A percentile compares a stretch with the other conserved stretches of the same genome.
Conservation (phyloP, 192 early-diverging fungal species). For the Cladochytrium replicatum region DNA sequence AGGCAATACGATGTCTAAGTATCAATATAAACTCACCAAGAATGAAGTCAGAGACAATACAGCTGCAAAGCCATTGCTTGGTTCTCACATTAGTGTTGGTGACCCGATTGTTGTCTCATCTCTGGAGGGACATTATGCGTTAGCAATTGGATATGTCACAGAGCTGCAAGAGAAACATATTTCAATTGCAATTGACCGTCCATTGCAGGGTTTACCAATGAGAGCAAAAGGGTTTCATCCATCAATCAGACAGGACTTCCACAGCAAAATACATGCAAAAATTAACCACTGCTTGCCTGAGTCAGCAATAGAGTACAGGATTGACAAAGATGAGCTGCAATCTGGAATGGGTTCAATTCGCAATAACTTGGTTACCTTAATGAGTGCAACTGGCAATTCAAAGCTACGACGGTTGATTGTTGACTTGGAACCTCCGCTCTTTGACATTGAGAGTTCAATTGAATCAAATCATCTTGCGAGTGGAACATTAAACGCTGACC, state of each 20-base stretch:
- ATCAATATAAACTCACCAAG: slow-evolving; percentile 26
- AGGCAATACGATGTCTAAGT: slow-evolving; percentile 14
- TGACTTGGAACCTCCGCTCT: slow-evolving; percentile 62
- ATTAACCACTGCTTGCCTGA: slow-evolving; percentile 22
- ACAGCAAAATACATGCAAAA: slow-evolving; percentile 11
- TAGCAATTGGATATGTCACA: slow-evolving; percentile 66
- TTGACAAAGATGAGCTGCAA: slow-evolving; percentile 79
- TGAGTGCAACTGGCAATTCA: slow-evolving; percentile 38
- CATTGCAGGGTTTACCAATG: slow-evolving; percentile 55
- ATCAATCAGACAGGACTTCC: slow-evolving; percentile 48
- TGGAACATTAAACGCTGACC: slow-evolving; percentile 59
- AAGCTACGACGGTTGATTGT: slow-evolving; percentile 65
- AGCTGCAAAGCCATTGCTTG: slow-evolving; percentile 21
- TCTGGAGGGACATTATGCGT: slow-evolving; percentile 56
- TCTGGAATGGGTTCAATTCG: slow-evolving; percentile 57
- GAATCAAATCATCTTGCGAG: neutral
- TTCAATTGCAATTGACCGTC: slow-evolving; percentile 48
- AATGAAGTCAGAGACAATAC: no score
- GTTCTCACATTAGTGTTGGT: slow-evolving; percentile 47
- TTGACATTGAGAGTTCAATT: slow-evolving; percentile 15
- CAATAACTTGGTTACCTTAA: slow-evolving; percentile 67
- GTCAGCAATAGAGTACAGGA: no score
- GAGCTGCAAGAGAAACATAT: slow-evolving; percentile 39
- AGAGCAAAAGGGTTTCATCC: slow-evolving; percentile 42
- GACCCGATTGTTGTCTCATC: slow-evolving; percentile 79